Base-by-base conservation (phyloP, 805 yeast genomes). In the Saccharomycopsis fermentans region DNA sequence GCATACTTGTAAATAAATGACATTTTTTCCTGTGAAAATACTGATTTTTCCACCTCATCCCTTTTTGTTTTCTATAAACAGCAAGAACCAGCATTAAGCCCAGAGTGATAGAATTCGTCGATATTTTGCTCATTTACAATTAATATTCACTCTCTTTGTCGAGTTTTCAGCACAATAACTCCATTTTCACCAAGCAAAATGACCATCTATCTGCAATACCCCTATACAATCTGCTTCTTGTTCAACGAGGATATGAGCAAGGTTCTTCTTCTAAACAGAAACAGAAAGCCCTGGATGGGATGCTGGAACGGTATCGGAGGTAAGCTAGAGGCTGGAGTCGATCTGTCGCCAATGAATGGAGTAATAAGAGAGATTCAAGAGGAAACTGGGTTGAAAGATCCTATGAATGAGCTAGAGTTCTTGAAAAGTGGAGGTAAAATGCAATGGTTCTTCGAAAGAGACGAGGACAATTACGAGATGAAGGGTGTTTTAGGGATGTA, bases 221-320 rank as follows among this genome's bases (percentile, higher is more conserved):
- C 60, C 8, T 61, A 59, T 50, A 61, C 62, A 6, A 54, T 57
- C 17, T 54, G 58, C 32, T 61, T 61, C 26, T 19, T 61, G 12
- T 21, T 51, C 51, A 52, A 52, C 24, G 27, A 21, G 14, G 58
- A 55, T 34, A 34, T 34, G 19, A 40, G 17, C n/a, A 21, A 53
- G 47, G 57, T 61, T n/a, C 40, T 61, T 6, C 56, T 61, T 17
- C 32, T 61, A n/a, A 61, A 61, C 27, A 32, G 64, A n/a, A 29
- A 26, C 16, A 59, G 55, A 37, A 37, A 52, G 12, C 64, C 64
- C 16, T 59, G 62, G 62, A 61, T 51, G 58, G 64, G 64, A 14
- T 39, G 57, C n/a, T 61, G 64, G 64, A 61, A 59, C 21, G 64
- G 64, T 1, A 37, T 61, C 55, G 64, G 64, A 19, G 64, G 64